Conservation (phyloP, 345 rosid species). For the Eucalyptus pauciflora region DNA sequence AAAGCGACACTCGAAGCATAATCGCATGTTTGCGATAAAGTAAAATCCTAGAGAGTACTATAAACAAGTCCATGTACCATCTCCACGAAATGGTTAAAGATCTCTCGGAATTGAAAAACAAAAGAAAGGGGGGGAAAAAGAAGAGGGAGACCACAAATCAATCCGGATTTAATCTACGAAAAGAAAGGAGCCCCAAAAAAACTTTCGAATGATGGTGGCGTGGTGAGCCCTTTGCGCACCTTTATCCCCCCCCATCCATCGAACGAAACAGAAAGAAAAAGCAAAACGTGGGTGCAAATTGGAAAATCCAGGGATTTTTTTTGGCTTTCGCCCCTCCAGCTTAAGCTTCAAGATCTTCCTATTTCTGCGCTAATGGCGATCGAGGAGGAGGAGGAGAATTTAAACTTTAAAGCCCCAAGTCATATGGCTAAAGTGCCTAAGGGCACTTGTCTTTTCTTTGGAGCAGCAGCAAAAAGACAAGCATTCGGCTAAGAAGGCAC, state of each 20-base stretch:
- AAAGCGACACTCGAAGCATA: background rate
- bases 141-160: background rate
- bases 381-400: background rate
- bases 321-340: background rate
- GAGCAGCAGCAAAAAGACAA: background rate
- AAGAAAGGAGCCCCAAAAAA: background rate
- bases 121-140: background rate
- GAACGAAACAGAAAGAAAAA: background rate
- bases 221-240: background rate
- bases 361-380: background rate
- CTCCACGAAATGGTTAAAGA: background rate
- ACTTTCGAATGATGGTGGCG: background rate
- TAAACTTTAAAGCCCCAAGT: background rate
- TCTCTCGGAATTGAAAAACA: background rate
- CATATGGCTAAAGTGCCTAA: background rate
- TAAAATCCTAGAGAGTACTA: background rate
- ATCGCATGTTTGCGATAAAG: background rate
- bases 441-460: background rate
- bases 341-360: background rate
- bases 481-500: background rate
- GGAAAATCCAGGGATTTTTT: background rate
- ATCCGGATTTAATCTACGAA: background rate
- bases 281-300: background rate
- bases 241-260: background rate
- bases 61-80: background rate